Conservation (phyloP, 1,284 basidiomycete genomes). For the Ustilago hordei region DNA sequence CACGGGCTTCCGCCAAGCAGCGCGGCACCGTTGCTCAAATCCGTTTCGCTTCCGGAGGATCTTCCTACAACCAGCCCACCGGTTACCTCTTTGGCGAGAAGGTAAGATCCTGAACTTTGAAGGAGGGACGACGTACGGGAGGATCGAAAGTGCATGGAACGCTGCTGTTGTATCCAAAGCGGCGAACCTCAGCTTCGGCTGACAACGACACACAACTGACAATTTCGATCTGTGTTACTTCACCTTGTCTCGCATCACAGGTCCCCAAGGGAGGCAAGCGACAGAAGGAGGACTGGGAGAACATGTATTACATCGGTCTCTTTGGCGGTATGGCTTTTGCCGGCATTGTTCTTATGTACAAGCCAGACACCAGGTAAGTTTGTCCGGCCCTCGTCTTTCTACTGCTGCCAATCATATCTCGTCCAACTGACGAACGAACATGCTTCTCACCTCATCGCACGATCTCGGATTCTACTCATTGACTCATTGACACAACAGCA, state of each 20-base stretch:
- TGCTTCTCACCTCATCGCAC: background rate
- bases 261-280: constrained; percentile 80
- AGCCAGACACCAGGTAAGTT: constrained; percentile 91
- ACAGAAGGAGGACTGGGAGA: constrained; percentile 84
- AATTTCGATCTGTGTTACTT: background rate
- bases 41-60: constrained; percentile 50
- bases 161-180: too few species aligned
- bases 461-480: background rate
- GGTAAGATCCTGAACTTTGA: constrained; percentile 34
- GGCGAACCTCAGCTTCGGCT: background rate
- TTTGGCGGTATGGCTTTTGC: constrained; percentile 86
- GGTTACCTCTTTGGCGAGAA: constrained; percentile 67
- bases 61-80: constrained; percentile 66
- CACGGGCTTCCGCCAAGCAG: constrained; percentile 25
- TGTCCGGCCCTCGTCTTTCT: background rate
- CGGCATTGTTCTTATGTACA: constrained; percentile 85
- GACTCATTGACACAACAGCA: constrained; percentile 41
- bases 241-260: constrained; percentile 63
- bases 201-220: constrained; percentile 1
- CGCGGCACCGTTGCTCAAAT: constrained; percentile 34
- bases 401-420: background rate
- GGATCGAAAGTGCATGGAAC: too few species aligned
- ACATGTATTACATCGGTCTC: constrained; percentile 73
- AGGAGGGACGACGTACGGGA: too few species aligned
- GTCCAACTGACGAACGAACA: constrained; percentile 5